These are phyloP conservation scores for Colletotrichum tropicicola DNA, from an alignment of 2,329 filamentous ascomycete genomes.

Conservation along the genomic window DNA sequence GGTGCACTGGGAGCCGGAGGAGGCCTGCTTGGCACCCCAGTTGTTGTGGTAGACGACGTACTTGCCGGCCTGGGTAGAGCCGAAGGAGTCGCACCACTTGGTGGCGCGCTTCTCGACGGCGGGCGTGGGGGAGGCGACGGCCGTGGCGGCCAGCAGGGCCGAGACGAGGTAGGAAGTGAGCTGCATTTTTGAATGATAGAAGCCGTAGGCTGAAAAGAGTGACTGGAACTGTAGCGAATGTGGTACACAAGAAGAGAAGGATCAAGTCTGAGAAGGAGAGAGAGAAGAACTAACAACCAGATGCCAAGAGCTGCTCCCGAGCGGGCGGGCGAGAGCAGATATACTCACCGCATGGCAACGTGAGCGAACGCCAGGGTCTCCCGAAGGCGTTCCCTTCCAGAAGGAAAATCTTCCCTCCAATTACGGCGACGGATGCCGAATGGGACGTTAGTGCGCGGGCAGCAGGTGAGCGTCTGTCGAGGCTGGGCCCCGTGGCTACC, in stretches of 20 bases:
- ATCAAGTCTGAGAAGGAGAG: not conserved
- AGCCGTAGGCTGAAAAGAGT: not conserved
- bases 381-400: too few species aligned
- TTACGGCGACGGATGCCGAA: constrained; percentile 11
- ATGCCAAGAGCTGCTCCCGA: not conserved
- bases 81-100: constrained; percentile 50
- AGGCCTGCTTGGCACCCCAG: constrained; percentile 50
- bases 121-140: constrained; percentile 39
- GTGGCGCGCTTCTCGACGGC: constrained; percentile 44
- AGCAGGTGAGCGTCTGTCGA: not conserved
- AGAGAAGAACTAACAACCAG: not conserved
- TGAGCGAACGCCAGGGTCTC: too few species aligned
- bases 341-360: too few species aligned
- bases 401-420: constrained; percentile 4
- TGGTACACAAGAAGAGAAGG: constrained; percentile 7
- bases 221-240: not conserved
- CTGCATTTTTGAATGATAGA: constrained; percentile 1
- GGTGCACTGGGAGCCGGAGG: constrained; percentile 51
- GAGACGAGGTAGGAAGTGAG: constrained; percentile 33
- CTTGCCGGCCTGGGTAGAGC: constrained; percentile 43
- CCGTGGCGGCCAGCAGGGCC: constrained; percentile 40
- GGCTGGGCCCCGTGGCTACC: not conserved
- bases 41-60: constrained; percentile 63
- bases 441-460: not conserved
- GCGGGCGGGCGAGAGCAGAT: constrained; percentile 2